Evolutionary conservation across 208 protist genomes (phyloP), one percentile per base, ranked within the genome.

Genomic region (Angomonas deanei): DNA sequence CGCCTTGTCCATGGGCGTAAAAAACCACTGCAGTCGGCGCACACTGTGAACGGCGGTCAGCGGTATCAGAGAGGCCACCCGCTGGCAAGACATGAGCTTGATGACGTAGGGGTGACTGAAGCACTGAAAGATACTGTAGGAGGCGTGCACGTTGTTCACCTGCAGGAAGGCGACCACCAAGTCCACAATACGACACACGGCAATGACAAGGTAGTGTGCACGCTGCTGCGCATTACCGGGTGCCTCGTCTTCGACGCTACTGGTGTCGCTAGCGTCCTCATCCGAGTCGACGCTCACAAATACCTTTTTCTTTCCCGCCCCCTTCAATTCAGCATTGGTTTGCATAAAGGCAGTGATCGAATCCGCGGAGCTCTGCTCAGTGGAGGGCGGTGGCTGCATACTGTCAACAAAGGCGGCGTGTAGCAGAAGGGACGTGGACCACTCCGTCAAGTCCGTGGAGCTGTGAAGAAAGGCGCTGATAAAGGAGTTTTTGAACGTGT

Each of bases 111-210:
- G 76, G 61, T 86, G 80, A 4, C 61, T 31, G 30, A 84, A 67
- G 23, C 60, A 74, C 19, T 65, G 54, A 61, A 77, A 72, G 54
- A 84, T 31, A 31, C 66, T 76, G 68, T 79, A 68, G 8, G 69
- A 72, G 32, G 64, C 73, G 48, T 86, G 74, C 3, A 91, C 24
- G 64, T 91, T 82, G 69, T 85, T 86, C 24, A 81, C 62, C 1
- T 64, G 70, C 56, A 91, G 31, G 21, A 86, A 77, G 48, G 61
- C 70, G 23, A 84, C 59, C 6, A 84, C 55, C 19, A 84, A 69
- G 31, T 89, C 79, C 4, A 89, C 73, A 3, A 85, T 27, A 53
- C 70, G 70, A 52, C 60, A 24, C 15, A 69, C 47, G 8, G 66
- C 55, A 17, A 67, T 36, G 6, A 76, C 39, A 33, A 75, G 61